These are phyloP conservation scores for Fraxinus greggii DNA, from an alignment of 305 asterid species.

Conservation along the genomic window DNA sequence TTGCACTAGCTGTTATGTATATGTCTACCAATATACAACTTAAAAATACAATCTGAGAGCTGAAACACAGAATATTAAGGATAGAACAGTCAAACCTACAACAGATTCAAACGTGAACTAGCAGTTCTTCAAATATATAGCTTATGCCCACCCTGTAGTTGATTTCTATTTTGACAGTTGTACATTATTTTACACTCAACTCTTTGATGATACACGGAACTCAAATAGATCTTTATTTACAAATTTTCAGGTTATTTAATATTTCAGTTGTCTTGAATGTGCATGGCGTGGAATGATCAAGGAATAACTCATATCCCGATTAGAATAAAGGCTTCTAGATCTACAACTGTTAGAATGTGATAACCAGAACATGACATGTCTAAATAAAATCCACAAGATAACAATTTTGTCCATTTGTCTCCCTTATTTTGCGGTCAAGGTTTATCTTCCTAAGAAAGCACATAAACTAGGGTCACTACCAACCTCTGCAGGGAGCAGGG, in stretches of 20 bases:
- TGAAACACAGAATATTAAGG: not conserved
- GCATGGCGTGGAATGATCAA: not conserved
- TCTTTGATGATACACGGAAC: not conserved
- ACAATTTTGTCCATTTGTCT: not conserved
- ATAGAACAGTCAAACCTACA: not conserved
- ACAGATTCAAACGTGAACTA: conserved; percentile 1
- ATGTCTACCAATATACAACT: not conserved
- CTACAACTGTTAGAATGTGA: not conserved
- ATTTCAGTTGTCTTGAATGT: not conserved
- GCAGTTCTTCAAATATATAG: not conserved
- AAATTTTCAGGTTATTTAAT: not conserved
- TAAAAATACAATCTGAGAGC: not conserved
- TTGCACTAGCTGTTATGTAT: not conserved
- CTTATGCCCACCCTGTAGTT: not conserved
- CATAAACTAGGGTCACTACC: not conserved
- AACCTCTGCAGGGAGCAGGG: not conserved
- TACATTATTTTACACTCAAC: not conserved
- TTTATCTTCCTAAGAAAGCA: not conserved
- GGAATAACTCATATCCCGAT: not conserved
- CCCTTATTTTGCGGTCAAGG: not conserved
- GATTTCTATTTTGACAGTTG: not conserved
- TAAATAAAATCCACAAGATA: not conserved
- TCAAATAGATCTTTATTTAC: not conserved
- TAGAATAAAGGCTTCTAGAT: not conserved
- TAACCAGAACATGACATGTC: not conserved